Evolutionary conservation across 2,329 filamentous ascomycete species (phyloP).

Genomic region (Neoscytalidium dimidiatum): DNA sequence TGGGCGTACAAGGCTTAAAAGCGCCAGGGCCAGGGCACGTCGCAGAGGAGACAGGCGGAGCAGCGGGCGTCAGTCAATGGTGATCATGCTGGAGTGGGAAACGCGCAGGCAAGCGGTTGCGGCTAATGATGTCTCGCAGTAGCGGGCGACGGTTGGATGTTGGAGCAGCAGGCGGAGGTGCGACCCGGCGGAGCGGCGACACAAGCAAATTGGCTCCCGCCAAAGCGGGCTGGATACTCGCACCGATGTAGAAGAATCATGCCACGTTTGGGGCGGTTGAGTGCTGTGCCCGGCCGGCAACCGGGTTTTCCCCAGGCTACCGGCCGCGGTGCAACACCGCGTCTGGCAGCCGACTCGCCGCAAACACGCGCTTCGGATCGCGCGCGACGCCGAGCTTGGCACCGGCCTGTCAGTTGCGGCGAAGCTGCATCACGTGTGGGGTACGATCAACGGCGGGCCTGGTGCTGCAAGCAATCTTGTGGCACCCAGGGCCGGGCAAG

Average conservation of each 20-base stretch:
- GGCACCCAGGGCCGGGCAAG: background rate
- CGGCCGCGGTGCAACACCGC: background rate
- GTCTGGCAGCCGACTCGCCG: background rate
- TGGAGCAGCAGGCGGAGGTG: background rate
- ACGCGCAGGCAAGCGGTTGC: background rate
- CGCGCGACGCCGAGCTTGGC: background rate
- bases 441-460: background rate
- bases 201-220: background rate
- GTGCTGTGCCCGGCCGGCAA: background rate
- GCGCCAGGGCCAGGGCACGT: background rate
- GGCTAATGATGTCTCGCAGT: background rate
- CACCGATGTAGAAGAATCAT: background rate
- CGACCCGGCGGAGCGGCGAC: background rate
- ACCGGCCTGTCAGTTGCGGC: background rate
- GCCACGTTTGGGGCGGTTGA: conserved; percentile 3
- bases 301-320: background rate
- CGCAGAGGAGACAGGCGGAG: background rate
- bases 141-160: background rate
- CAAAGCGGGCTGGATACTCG: background rate
- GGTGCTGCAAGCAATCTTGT: background rate
- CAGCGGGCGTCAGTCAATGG: background rate
- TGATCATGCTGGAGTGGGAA: background rate
- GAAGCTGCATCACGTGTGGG: background rate
- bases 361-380: background rate
- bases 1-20: background rate